These are phyloP conservation scores for Globisporangium viniferum DNA, from an alignment of 352 stramenopile genomes.

Conservation along the genomic window DNA sequence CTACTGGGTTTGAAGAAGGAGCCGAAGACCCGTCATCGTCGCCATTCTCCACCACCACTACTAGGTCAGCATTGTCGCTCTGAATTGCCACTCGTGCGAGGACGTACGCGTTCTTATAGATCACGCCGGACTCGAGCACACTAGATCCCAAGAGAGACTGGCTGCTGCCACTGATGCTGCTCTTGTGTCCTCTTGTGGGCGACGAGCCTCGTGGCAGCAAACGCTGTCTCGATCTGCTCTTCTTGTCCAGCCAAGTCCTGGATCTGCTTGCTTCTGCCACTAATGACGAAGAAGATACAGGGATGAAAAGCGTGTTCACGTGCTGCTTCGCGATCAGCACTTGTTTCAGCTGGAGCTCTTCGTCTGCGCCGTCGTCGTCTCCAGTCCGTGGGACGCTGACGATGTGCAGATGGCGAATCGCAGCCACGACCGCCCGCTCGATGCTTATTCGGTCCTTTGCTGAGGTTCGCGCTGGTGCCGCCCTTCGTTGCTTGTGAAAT, in stretches of 20 bases:
- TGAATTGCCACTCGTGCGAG: constrained; percentile 29
- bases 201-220: constrained; percentile 14
- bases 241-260: constrained; percentile 8
- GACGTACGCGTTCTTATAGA: constrained; percentile 56
- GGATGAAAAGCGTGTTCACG: constrained; percentile 25
- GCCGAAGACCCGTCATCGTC: neutral
- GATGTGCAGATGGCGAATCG: constrained; percentile 39
- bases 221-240: constrained; percentile 21
- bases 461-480: neutral
- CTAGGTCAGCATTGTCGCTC: neutral
- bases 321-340: constrained; percentile 38
- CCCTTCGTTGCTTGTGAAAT: neutral
- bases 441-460: constrained; percentile 23
- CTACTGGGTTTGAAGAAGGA: neutral
- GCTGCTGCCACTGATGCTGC: neutral
- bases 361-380: neutral
- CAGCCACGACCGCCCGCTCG: constrained; percentile 30
- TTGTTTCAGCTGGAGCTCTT: constrained; percentile 14
- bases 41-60: constrained; percentile 11
- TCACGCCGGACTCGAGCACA: constrained; percentile 45
- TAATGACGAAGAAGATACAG: neutral
- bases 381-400: constrained; percentile 27
- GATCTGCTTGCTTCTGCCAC: neutral
- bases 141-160: constrained; percentile 1
- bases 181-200: constrained; percentile 14